These are phyloP conservation scores for Tolypocladium inflatum DNA, from an alignment of 2,329 filamentous ascomycete species.

Conservation along the genomic window DNA sequence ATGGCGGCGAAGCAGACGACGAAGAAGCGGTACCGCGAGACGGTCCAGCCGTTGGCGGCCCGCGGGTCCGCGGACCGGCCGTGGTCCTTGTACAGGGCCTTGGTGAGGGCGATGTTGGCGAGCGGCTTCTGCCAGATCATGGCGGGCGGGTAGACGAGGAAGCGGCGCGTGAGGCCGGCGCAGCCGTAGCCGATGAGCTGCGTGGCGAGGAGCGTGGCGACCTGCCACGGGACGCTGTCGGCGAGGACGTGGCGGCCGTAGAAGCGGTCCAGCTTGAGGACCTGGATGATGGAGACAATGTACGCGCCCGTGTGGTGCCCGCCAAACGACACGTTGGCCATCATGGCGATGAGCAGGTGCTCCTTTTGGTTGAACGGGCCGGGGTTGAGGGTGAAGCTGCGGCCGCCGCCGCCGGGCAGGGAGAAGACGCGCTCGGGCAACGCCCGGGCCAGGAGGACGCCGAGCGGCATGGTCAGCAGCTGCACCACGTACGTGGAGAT, in stretches of 20 bases:
- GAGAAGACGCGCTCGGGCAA: slow-evolving; percentile 6
- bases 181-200: slow-evolving; percentile 43
- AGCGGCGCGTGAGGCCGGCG: slow-evolving; percentile 35
- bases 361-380: slow-evolving; percentile 45
- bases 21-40: slow-evolving; percentile 30
- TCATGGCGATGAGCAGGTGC: slow-evolving; percentile 43
- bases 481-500: slow-evolving; percentile 30
- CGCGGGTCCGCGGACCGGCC: slow-evolving; percentile 10
- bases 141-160: slow-evolving; percentile 37
- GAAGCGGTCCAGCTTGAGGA: slow-evolving; percentile 32
- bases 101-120: slow-evolving; percentile 33
- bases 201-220: slow-evolving; percentile 33
- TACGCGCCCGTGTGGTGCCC: slow-evolving; percentile 25
- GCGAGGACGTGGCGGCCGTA: slow-evolving; percentile 29
- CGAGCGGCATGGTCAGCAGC: slow-evolving; percentile 27
- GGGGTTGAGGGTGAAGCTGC: slow-evolving; percentile 30
- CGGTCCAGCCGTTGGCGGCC: slow-evolving; percentile 11
- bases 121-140: slow-evolving; percentile 42
- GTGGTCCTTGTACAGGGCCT: slow-evolving; percentile 10
- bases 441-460: slow-evolving; percentile 20
- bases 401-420: not conserved
- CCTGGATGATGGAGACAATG: slow-evolving; percentile 34
- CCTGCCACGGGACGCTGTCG: slow-evolving; percentile 32
- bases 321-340: slow-evolving; percentile 40
- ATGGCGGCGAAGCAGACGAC: slow-evolving; percentile 28